A percentile compares a stretch with the other conserved stretches of the same genome.
These are phyloP conservation scores for Paxillus rubicundulus DNA, from an alignment of 768 basidiomycete genomes.

Conservation along the genomic window DNA sequence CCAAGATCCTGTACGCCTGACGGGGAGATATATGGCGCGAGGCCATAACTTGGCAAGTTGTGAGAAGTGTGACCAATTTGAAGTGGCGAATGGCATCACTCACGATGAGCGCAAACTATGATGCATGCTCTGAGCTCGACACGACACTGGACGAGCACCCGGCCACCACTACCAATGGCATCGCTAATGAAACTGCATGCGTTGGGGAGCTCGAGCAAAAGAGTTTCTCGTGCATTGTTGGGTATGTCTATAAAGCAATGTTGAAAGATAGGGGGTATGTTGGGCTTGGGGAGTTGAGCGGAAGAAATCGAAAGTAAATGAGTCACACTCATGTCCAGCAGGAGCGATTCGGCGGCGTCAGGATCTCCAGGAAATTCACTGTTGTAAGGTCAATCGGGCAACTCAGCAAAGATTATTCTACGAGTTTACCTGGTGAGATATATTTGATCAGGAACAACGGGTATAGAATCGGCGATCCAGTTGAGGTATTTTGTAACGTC, in stretches of 20 bases:
- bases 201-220: slow-evolving; percentile 46
- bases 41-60: slow-evolving; percentile 43
- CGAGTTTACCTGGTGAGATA: slow-evolving; percentile 47
- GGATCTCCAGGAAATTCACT: slow-evolving; percentile 59
- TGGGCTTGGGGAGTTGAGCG: slow-evolving; percentile 39
- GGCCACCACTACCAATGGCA: slow-evolving; percentile 40
- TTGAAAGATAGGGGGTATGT: slow-evolving; percentile 30
- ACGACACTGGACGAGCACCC: slow-evolving; percentile 53
- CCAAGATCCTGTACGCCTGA: slow-evolving; percentile 40
- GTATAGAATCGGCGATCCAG: slow-evolving; percentile 49
- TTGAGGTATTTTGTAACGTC: slow-evolving; percentile 54
- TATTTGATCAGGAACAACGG: slow-evolving; percentile 47
- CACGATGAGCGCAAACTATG: slow-evolving; percentile 52
- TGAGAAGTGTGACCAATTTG: not conserved
- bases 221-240: slow-evolving; percentile 35
- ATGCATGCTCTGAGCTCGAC: slow-evolving; percentile 55
- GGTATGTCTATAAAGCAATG: slow-evolving; percentile 45
- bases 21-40: slow-evolving; percentile 36
- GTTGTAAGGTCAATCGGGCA: slow-evolving; percentile 1
- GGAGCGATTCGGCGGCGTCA: slow-evolving; percentile 47
- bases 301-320: slow-evolving; percentile 56
- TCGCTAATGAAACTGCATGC: slow-evolving; percentile 46
- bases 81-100: slow-evolving; percentile 16
- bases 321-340: slow-evolving; percentile 50
- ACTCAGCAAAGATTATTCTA: not conserved